A percentile compares a stretch with the other conserved stretches of the same genome.
Conservation (phyloP, 2,329 filamentous ascomycete species). For the Spiromastix sp. region DNA sequence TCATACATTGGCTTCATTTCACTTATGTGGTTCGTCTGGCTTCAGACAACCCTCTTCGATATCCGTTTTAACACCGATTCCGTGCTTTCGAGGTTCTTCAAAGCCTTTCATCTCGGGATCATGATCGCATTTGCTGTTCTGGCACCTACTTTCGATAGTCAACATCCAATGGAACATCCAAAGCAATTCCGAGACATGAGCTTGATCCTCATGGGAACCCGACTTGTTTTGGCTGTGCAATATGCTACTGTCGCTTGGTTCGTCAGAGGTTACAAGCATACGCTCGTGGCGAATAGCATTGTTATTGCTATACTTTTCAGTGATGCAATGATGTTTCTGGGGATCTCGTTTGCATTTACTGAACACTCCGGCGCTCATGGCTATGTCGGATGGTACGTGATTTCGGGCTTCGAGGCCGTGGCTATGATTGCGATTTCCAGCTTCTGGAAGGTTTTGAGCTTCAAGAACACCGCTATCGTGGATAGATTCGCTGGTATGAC, state of each 20-base stretch:
- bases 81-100: slow-evolving; percentile 50
- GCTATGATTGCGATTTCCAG: slow-evolving; percentile 40
- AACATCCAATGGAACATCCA: slow-evolving; percentile 17
- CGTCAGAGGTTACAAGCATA: slow-evolving; percentile 17
- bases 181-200: slow-evolving; percentile 28
- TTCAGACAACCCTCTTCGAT: slow-evolving; percentile 53
- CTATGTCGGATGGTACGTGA: slow-evolving; percentile 40
- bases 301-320: slow-evolving; percentile 18
- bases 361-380: slow-evolving; percentile 7
- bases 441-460: slow-evolving; percentile 43
- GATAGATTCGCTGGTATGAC: slow-evolving; percentile 50
- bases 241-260: slow-evolving; percentile 35
- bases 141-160: slow-evolving; percentile 33
- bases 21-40: slow-evolving; percentile 60
- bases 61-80: slow-evolving; percentile 56
- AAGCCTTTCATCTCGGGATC: slow-evolving; percentile 51
- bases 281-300: slow-evolving; percentile 18
- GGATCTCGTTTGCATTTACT: slow-evolving; percentile 7
- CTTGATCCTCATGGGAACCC: slow-evolving; percentile 40
- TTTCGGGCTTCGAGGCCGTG: slow-evolving; percentile 39
- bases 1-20: slow-evolving; percentile 45
- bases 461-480: slow-evolving; percentile 49
- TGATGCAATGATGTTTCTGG: slow-evolving; percentile 7
- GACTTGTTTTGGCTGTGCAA: slow-evolving; percentile 44
- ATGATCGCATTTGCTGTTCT: slow-evolving; percentile 57